phyloP scores from a whole-genome alignment of 1,284 basidiomycete genomes.

The Ceratobasidium sp. region DNA sequence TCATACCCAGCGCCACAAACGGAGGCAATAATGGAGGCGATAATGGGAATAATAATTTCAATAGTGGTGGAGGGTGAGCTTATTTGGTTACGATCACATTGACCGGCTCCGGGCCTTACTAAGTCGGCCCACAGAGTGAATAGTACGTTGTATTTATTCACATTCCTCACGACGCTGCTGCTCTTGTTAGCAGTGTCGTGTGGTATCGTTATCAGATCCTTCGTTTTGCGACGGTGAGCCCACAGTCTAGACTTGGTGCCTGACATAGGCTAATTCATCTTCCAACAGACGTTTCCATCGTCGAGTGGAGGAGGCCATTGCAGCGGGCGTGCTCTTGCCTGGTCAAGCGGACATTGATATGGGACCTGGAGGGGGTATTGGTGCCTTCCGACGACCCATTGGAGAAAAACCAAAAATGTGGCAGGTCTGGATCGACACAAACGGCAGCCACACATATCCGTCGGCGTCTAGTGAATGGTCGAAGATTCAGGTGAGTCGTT shows the following conservation, averaged over 20 bases:
- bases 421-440: conserved; percentile 45
- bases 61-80: conserved; percentile 15
- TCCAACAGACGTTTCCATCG: conserved; percentile 47
- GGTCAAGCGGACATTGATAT: conserved; percentile 19
- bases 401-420: conserved; percentile 49
- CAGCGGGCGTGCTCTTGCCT: conserved; percentile 48
- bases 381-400: conserved; percentile 42
- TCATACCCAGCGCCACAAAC: not conserved
- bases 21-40: conserved; percentile 15
- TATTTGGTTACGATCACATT: not conserved
- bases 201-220: conserved; percentile 49
- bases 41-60: not conserved
- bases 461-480: conserved; percentile 5
- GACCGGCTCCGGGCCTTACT: not conserved
- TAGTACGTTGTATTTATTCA: conserved; percentile 50
- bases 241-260: not conserved
- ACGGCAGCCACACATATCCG: not conserved
- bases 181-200: conserved; percentile 49
- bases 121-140: conserved; percentile 21
- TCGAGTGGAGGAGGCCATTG: conserved; percentile 48
- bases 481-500: conserved; percentile 16
- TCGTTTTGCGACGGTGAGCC: conserved; percentile 46
- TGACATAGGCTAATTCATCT: conserved; percentile 10
- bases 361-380: conserved; percentile 44
- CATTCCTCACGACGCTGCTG: conserved; percentile 51